These are phyloP conservation scores for Sclerotinia subarctica DNA, from an alignment of 2,329 filamentous ascomycete genomes.

Conservation along the genomic window DNA sequence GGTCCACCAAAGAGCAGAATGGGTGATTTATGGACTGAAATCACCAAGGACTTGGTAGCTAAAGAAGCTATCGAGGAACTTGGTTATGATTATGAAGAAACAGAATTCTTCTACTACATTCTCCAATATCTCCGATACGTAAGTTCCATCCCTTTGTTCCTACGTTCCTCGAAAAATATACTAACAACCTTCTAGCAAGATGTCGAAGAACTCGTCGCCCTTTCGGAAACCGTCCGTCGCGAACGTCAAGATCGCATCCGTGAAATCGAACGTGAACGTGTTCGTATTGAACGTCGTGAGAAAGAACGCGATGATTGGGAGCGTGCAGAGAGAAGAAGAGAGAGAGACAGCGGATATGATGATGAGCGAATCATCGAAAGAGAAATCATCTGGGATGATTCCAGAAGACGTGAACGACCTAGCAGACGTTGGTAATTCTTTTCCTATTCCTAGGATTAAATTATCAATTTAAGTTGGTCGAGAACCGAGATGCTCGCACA, in stretches of 20 bases:
- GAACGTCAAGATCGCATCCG: slow-evolving; percentile 52
- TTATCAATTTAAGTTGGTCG: not conserved
- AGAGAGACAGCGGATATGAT: slow-evolving; percentile 44
- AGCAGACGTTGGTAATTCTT: slow-evolving; percentile 15
- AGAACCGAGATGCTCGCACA: not conserved
- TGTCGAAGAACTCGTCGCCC: slow-evolving; percentile 75
- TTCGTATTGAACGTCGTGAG: slow-evolving; percentile 51
- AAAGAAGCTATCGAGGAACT: slow-evolving; percentile 81
- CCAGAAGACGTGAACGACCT: slow-evolving; percentile 14
- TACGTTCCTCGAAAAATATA: slow-evolving; percentile 6
- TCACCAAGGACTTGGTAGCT: slow-evolving; percentile 87
- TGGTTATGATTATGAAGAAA: slow-evolving; percentile 89
- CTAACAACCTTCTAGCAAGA: slow-evolving; percentile 64
- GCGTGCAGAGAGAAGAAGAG: slow-evolving; percentile 34
- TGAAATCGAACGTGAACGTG: slow-evolving; percentile 55
- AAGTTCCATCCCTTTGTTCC: slow-evolving; percentile 44
- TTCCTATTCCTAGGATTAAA: not conserved
- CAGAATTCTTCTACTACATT: slow-evolving; percentile 84
- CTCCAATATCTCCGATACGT: slow-evolving; percentile 88
- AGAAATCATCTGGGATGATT: slow-evolving; percentile 61
- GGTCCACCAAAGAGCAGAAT: slow-evolving; percentile 31
- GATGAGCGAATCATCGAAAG: slow-evolving; percentile 66
- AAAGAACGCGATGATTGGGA: slow-evolving; percentile 42
- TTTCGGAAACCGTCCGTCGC: slow-evolving; percentile 78
- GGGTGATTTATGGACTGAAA: slow-evolving; percentile 89